These are phyloP conservation scores for Yamadazyma membranifaciens DNA, from an alignment of 1,139 yeast genomes.

Conservation along the genomic window DNA sequence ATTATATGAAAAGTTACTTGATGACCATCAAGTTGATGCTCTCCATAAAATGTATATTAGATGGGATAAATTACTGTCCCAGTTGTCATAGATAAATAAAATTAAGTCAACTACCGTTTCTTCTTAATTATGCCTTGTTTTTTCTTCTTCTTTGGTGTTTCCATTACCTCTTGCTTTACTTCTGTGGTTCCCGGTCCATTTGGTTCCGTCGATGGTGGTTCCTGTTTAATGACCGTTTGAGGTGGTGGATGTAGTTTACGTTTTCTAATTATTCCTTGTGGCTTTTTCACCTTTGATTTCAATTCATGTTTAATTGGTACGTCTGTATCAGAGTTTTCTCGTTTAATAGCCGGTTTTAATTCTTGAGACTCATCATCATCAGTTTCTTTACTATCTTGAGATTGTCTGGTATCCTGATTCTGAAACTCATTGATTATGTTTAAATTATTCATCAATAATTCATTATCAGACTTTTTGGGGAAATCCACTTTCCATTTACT, in stretches of 20 bases:
- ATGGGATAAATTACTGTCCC: constrained; percentile 30
- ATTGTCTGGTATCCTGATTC: neutral
- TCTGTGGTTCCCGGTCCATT: too few species aligned
- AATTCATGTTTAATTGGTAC: too few species aligned
- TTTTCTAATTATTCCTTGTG: constrained; percentile 2
- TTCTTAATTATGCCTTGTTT: constrained; percentile 15
- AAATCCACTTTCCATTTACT: constrained; percentile 8
- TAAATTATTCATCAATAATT: constrained; percentile 1
- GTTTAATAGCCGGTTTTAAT: neutral
- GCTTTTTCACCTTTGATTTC: neutral
- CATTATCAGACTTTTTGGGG: constrained; percentile 2
- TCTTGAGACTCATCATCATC: neutral
- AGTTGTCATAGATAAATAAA: neutral
- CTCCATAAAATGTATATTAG: constrained; percentile 33
- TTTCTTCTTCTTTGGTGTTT: constrained; percentile 7
- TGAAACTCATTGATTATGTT: neutral
- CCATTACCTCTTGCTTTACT: constrained; percentile 4
- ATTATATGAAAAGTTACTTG: constrained; percentile 42
- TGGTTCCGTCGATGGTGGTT: neutral
- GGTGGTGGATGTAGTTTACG: neutral
- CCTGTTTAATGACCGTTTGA: constrained; percentile 3
- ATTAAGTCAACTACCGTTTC: constrained; percentile 5
- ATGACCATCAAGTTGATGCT: constrained; percentile 35
- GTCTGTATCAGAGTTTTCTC: neutral
- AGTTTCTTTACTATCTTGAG: neutral